A percentile compares a stretch with the other conserved stretches of the same genome.
Evolutionary conservation across 352 stramenopile species (phyloP).

Genomic region (Phytophthora syringae): DNA sequence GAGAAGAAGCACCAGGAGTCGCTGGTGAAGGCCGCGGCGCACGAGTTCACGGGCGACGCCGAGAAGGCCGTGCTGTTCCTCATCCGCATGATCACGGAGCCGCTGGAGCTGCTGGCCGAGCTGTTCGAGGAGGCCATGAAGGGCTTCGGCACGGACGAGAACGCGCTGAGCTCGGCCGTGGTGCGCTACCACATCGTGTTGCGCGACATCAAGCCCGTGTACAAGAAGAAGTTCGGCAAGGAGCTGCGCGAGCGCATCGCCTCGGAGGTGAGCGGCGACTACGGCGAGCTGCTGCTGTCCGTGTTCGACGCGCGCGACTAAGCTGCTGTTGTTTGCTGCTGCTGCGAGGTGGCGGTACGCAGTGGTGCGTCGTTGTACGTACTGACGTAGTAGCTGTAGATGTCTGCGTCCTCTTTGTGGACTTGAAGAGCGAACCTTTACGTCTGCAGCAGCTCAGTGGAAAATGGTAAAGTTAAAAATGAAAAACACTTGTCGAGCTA

Average conservation of each 20-base stretch:
- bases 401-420: too few species aligned
- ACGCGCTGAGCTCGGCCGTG: slow-evolving; percentile 62
- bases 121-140: too few species aligned
- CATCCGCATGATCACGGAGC: too few species aligned
- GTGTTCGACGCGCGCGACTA: slow-evolving; percentile 64
- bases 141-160: slow-evolving; percentile 79
- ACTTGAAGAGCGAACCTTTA: too few species aligned
- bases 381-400: background rate
- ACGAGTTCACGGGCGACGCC: too few species aligned
- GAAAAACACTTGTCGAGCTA: slow-evolving; percentile 17
- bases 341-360: background rate
- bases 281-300: slow-evolving; percentile 66
- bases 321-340: too few species aligned
- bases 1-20: slow-evolving; percentile 77
- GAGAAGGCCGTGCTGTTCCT: too few species aligned
- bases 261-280: slow-evolving; percentile 77
- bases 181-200: slow-evolving; percentile 87
- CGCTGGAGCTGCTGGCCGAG: too few species aligned
- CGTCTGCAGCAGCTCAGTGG: slow-evolving; percentile 1
- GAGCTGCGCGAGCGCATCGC: slow-evolving; percentile 85
- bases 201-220: slow-evolving; percentile 80
- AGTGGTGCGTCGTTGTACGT: background rate
- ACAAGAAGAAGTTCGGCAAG: slow-evolving; percentile 85
- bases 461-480: slow-evolving; percentile 30
- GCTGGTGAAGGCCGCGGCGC: too few species aligned